A percentile compares a stretch with the other conserved stretches of the same genome.
phyloP scores from a whole-genome alignment of 768 basidiomycete species.

The Tulasnella sp. region DNA sequence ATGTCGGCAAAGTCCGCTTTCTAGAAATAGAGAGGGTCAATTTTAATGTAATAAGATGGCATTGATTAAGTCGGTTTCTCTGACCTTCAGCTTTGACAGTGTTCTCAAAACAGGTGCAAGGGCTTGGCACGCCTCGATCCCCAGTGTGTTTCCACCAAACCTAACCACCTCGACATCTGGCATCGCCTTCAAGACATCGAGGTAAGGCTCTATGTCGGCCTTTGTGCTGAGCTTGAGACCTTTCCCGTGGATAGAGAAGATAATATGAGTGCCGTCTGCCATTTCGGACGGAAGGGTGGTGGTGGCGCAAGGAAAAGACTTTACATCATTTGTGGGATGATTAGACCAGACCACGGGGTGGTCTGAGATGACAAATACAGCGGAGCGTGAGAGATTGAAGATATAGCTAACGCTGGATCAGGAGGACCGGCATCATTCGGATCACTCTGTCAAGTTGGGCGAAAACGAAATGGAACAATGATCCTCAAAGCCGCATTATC shows the following conservation, averaged over 20 bases:
- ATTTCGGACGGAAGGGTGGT: too few relatives aligned
- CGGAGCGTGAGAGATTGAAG: too few relatives aligned
- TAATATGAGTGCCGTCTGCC: too few relatives aligned
- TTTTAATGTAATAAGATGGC: background rate
- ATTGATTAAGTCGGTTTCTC: conserved; percentile 15
- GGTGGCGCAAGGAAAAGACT: too few relatives aligned
- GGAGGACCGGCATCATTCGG: too few relatives aligned
- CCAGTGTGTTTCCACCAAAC: conserved; percentile 88
- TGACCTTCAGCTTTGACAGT: conserved; percentile 58
- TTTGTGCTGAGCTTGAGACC: conserved; percentile 72
- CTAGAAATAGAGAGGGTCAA: conserved; percentile 33
- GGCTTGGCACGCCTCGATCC: conserved; percentile 77
- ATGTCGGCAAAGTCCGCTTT: conserved; percentile 94
- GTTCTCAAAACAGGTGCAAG: conserved; percentile 67
- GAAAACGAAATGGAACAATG: too few relatives aligned
- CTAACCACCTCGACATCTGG: conserved; percentile 78
- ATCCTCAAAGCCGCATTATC: too few relatives aligned
- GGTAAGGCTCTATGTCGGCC: conserved; percentile 62
- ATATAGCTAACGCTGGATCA: too few relatives aligned
- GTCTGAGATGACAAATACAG: too few relatives aligned
- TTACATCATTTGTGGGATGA: too few relatives aligned
- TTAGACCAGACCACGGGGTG: too few relatives aligned
- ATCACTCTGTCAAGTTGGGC: too few relatives aligned
- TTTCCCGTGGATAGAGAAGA: conserved; percentile 50
- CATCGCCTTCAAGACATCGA: conserved; percentile 32